phyloP scores from a whole-genome alignment of 805 yeast species.

The Tetrapisispora namnaoensis region DNA sequence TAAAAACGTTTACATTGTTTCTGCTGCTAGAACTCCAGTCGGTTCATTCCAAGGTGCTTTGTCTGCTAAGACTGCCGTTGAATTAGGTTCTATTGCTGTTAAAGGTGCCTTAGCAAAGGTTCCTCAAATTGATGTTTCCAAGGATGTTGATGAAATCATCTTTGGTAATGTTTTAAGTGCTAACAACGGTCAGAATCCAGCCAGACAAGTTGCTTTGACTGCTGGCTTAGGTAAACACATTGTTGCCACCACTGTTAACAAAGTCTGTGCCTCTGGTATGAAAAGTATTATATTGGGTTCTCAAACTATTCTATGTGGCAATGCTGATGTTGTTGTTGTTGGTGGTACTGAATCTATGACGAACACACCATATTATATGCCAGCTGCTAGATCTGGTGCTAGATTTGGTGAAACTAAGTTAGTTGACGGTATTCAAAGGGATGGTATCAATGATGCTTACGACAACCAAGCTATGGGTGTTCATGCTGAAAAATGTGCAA shows the following conservation, averaged over 20 bases:
- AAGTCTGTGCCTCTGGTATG: constrained; percentile 95
- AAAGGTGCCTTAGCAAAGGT: constrained; percentile 77
- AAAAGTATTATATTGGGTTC: constrained; percentile 87
- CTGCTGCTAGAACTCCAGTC: constrained; percentile 90
- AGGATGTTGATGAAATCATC: constrained; percentile 76
- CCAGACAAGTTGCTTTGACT: constrained; percentile 90
- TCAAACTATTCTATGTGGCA: constrained; percentile 79
- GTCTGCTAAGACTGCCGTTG: constrained; percentile 65
- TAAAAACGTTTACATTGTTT: constrained; percentile 70
- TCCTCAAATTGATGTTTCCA: constrained; percentile 60
- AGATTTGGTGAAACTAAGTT: constrained; percentile 75
- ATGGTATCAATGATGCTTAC: constrained; percentile 90
- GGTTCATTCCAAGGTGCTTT: constrained; percentile 88
- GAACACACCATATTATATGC: constrained; percentile 86
- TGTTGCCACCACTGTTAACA: constrained; percentile 85
- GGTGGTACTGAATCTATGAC: constrained; percentile 99
- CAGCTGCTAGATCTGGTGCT: constrained; percentile 77
- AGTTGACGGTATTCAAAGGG: constrained; percentile 85
- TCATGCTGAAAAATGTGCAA: constrained; percentile 94
- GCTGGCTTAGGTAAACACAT: constrained; percentile 77
- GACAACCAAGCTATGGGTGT: constrained; percentile 88
- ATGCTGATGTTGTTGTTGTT: constrained; percentile 85
- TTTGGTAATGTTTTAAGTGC: constrained; percentile 93
- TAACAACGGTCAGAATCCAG: constrained; percentile 94
- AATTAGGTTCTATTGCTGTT: constrained; percentile 88